Evolutionary conservation across 257 asterid species (phyloP), one percentile per base, ranked within the genome.

Genomic region (Solanum tarapatanum): DNA sequence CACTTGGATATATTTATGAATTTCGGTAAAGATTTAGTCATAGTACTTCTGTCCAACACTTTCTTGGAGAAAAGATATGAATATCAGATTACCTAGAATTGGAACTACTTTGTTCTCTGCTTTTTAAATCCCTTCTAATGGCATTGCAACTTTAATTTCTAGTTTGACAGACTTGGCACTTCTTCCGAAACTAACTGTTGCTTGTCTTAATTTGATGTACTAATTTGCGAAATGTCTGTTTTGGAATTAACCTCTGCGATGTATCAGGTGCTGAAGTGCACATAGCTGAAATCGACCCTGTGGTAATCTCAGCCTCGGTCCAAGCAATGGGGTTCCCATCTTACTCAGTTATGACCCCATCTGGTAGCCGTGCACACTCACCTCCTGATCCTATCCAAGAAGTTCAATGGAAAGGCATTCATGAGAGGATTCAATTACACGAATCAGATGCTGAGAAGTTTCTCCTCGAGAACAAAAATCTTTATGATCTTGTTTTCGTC

Each of bases 301-400:
- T 90, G 45, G 99, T 96, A 51, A 91, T 95, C 90, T 93, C 98
- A 70, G 98, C 99, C 70, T 96, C 99, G 39, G 88, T 88, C 8
- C 90, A 90, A 91, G 98, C 98, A 74, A 95, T 96, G 99, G 99
- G 99, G 19, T 96, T 96, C 92, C 99, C 99, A 4, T 87, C 95
- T 23, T 92, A 88, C 91, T 89, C 98, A n/a, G 89, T 94, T 33
- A 91, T 89, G 90, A 88, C 94, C 35, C 92, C 92, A 74, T 88
- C 92, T 16, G 94, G 95, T 32, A 89, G 87, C 55, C 94, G 93
- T 26, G 91, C 91, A 11, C 30, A 75, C 90, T 79, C 91, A 30
- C 88, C 86, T 23, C 92, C 94, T 58, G 84, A 88, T 32, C 92
- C 89, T 4, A 74, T 91, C 6, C 91, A 93, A 36, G 93, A 93